Conservation (phyloP, 352 stramenopile genomes). For the Discostella stelligera region DNA sequence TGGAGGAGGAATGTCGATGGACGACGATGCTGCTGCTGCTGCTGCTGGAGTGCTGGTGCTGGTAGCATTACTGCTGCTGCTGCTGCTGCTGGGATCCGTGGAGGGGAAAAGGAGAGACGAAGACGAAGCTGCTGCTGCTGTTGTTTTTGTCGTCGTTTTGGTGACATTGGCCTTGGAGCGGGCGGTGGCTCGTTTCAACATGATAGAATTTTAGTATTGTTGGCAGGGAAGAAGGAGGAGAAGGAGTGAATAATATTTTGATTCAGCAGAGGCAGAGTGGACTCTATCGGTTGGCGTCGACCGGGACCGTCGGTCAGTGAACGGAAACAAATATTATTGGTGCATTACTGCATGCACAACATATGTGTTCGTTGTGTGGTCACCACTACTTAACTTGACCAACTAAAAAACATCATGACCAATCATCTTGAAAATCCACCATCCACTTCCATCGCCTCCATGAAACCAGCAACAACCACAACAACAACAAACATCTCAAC, state of each 20-base stretch:
- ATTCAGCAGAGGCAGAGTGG: too few species aligned
- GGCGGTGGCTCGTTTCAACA: conserved; percentile 26
- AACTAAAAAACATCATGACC: too few species aligned
- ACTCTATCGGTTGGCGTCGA: too few species aligned
- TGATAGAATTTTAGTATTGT: background rate
- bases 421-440: too few species aligned
- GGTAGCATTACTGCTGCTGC: too few species aligned
- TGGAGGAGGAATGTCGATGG: too few species aligned
- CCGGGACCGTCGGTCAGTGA: too few species aligned
- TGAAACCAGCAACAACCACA: background rate
- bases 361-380: too few species aligned
- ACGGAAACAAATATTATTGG: too few species aligned
- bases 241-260: background rate
- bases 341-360: too few species aligned
- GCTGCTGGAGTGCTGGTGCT: background rate
- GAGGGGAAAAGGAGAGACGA: background rate
- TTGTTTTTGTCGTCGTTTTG: background rate
- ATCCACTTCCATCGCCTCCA: background rate
- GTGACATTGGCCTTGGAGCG: conserved; percentile 19
- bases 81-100: background rate
- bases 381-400: too few species aligned
- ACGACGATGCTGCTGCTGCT: background rate
- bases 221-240: background rate
- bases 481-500: too few species aligned
- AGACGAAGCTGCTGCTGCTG: background rate